Evolutionary conservation across 1,284 basidiomycete genomes (phyloP), one percentile per base, ranked within the genome.

Genomic region (Pseudozyma tsukubaensis): DNA sequence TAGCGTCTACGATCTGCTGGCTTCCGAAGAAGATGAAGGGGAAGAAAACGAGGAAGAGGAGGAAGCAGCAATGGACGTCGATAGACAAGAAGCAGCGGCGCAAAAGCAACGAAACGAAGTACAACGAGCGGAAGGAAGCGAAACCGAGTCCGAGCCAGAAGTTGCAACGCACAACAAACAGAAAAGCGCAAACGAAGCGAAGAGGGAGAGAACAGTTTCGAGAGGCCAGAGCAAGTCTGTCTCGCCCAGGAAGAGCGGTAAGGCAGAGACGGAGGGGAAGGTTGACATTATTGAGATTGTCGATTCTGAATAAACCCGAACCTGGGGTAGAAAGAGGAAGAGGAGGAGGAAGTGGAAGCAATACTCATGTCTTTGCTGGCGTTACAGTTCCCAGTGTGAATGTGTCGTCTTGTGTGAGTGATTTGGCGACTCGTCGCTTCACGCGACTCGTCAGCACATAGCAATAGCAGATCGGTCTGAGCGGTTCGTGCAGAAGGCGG

Each of bases 1-100:
- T 39, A 59, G 58, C 4, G 70, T 78, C 0, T 82, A 76, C 45
- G 80, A 82, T 35, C 44, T 79, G 24, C 50, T 81, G 16, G 72
- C 59, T 1, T 37, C 35, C 14, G 72, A 70, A 13, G 71, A 68
- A n/a, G 63, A 62, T 3, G 72, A 59, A 9, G 60, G 13, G 19
- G 59, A 53, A 7, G 71, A 65, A 4, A 55, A 62, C 37, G 50
- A 59, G 24, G 44, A 29, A 42, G 59, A 62, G 8, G 60, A 67
- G 12, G 69, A 55, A 12, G 66, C 18, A 35, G 56, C 59, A 24
- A 66, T 63, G 59, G 56, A 59, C 21, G 59, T 64, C 7, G 69
- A 62, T 29, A 29, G 7, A 18, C 56, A 57, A 12, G 44, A 45
- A 21, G 0, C 35, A 34, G 32, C 29, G 1, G 29, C 24, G 35